Evolutionary conservation across 306 rosid species (phyloP).

Genomic region (Neltuma alba): DNA sequence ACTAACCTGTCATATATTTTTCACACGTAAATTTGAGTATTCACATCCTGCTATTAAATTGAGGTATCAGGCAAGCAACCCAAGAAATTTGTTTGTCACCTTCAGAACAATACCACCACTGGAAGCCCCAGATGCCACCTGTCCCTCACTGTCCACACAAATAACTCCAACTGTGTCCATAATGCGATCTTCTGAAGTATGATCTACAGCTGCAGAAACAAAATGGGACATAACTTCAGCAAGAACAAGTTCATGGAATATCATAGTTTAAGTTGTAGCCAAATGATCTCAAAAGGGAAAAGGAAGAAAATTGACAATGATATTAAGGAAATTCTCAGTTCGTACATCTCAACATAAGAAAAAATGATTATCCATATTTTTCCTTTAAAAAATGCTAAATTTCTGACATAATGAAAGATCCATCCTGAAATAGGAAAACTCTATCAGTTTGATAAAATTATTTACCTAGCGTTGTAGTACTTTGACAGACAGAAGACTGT

Average conservation of each 20-base stretch:
- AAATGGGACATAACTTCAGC: conserved; percentile 5
- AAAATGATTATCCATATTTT: background rate
- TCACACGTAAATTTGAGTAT: conserved; percentile 8
- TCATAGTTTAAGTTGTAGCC: conserved; percentile 9
- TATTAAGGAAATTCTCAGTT: background rate
- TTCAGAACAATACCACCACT: conserved; percentile 97
- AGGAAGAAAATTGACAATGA: background rate
- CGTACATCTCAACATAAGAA: background rate
- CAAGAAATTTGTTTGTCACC: conserved; percentile 49
- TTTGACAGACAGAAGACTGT: conserved; percentile 42
- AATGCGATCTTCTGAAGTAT: conserved; percentile 50
- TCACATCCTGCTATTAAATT: conserved; percentile 24
- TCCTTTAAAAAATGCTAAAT: background rate
- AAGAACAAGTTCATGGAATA: conserved; percentile 20
- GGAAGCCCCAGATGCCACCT: conserved; percentile 86
- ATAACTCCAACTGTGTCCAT: conserved; percentile 95
- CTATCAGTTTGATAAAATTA: conserved; percentile 2
- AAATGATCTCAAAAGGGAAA: conserved; percentile 7
- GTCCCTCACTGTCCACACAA: conserved; percentile 79
- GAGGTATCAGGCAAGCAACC: conserved; percentile 33
- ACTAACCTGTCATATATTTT: conserved; percentile 58
- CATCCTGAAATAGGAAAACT: background rate
- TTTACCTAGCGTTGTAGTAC: conserved; percentile 54
- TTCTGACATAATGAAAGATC: background rate
- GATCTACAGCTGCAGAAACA: conserved; percentile 30